phyloP scores from a whole-genome alignment of 495 filamentous ascomycete species.

The Penicillium argentinense region DNA sequence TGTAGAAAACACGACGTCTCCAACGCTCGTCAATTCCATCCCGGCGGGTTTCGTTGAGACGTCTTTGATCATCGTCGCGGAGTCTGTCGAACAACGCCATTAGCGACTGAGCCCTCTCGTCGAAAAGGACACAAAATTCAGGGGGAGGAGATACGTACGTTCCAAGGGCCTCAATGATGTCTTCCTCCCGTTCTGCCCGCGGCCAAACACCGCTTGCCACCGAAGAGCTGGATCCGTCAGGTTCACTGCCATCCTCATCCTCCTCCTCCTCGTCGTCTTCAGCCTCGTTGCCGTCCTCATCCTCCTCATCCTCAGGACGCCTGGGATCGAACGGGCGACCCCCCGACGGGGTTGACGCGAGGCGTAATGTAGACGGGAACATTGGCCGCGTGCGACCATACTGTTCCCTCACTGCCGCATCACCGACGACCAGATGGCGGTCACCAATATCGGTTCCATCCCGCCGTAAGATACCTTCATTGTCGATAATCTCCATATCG shows the following conservation, averaged over 20 bases:
- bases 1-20: conserved; percentile 72
- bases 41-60: conserved; percentile 39
- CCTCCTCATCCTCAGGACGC: not conserved
- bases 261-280: conserved; percentile 27
- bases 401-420: conserved; percentile 45
- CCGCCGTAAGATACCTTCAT: conserved; percentile 46
- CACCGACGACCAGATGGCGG: conserved; percentile 46
- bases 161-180: conserved; percentile 42
- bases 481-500: conserved; percentile 61
- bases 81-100: conserved; percentile 42
- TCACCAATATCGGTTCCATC: conserved; percentile 49
- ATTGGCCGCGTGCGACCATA: conserved; percentile 41
- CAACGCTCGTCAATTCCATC: conserved; percentile 68
- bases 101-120: conserved; percentile 43
- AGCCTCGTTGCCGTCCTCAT: conserved; percentile 12
- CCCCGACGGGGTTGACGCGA: conserved; percentile 17
- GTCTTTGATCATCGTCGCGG: conserved; percentile 40
- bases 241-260: conserved; percentile 28
- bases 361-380: conserved; percentile 36
- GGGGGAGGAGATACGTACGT: conserved; percentile 35
- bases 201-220: conserved; percentile 38
- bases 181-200: conserved; percentile 39
- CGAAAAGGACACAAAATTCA: conserved; percentile 41
- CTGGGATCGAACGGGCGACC: conserved; percentile 2
- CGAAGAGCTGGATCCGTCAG: conserved; percentile 31